Percentiles rank a stretch among this genome's conserved stretches.
phyloP scores from a whole-genome alignment of 352 stramenopile genomes.

The Thalassiosira exigua region DNA sequence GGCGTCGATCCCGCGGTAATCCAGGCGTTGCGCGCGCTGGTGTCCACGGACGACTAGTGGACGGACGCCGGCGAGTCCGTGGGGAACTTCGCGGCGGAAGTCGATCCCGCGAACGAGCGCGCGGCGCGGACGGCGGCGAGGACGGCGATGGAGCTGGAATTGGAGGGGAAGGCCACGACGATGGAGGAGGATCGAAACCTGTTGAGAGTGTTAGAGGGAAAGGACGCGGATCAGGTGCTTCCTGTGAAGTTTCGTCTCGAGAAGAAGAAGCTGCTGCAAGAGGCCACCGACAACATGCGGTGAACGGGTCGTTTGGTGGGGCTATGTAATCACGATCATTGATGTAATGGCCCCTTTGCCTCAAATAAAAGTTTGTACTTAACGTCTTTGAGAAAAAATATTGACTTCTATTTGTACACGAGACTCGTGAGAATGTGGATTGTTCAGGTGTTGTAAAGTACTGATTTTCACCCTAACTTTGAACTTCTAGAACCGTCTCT shows the following conservation, averaged over 20 bases:
- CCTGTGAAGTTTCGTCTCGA: conserved; percentile 77
- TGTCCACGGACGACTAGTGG: conserved; percentile 81
- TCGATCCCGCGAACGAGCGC: conserved; percentile 69
- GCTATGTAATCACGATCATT: too few species aligned
- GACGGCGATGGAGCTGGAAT: conserved; percentile 75
- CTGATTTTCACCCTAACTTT: too few species aligned
- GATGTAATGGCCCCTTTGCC: too few species aligned
- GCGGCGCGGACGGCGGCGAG: conserved; percentile 59
- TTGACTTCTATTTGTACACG: too few species aligned
- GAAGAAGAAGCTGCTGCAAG: conserved; percentile 82
- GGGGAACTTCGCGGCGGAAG: conserved; percentile 74
- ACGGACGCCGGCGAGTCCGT: conserved; percentile 71
- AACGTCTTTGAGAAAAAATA: too few species aligned
- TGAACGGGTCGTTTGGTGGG: too few species aligned
- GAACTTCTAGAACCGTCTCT: too few species aligned
- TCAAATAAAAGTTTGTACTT: too few species aligned
- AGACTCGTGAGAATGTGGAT: too few species aligned
- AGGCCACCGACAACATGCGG: conserved; percentile 66
- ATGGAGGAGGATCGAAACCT: conserved; percentile 77
- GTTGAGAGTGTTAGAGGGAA: conserved; percentile 50
- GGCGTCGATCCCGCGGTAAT: conserved; percentile 82
- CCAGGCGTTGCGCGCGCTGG: conserved; percentile 74
- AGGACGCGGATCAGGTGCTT: conserved; percentile 57
- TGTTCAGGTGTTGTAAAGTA: too few species aligned
- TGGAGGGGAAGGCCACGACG: conserved; percentile 74